Evolutionary conservation across 495 filamentous ascomycete species (phyloP).

Genomic region (Aspergillus homomorphus): DNA sequence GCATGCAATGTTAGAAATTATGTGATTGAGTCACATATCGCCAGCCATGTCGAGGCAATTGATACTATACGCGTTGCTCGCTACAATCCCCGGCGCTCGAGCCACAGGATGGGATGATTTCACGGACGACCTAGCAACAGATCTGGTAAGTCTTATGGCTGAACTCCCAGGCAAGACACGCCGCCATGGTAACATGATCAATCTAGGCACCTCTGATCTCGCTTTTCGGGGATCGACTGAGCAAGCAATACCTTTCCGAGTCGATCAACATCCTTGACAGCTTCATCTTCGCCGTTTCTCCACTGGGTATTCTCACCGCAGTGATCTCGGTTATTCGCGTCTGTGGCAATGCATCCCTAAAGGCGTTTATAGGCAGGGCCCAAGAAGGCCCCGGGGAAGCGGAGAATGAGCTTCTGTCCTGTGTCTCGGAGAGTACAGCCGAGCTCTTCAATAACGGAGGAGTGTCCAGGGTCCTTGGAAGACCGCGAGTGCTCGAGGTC

Average conservation of each 20-base stretch:
- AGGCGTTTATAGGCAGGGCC: constrained; percentile 51
- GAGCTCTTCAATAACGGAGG: constrained; percentile 46
- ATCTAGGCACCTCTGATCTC: constrained; percentile 46
- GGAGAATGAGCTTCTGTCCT: constrained; percentile 41
- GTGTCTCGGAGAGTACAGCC: constrained; percentile 39
- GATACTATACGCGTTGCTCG: constrained; percentile 15
- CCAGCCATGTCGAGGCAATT: constrained; percentile 15
- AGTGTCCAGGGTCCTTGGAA: constrained; percentile 39
- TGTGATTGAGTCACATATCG: background rate
- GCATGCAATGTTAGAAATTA: background rate
- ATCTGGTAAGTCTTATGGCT: constrained; percentile 31
- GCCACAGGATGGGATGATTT: constrained; percentile 47
- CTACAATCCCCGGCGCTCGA: constrained; percentile 20
- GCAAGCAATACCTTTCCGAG: constrained; percentile 58
- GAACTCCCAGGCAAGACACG: background rate
- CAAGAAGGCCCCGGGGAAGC: constrained; percentile 42
- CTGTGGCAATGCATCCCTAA: constrained; percentile 49
- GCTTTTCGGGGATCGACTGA: constrained; percentile 55
- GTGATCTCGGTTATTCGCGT: constrained; percentile 53
- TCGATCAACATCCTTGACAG: constrained; percentile 47
- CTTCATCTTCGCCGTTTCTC: constrained; percentile 52
- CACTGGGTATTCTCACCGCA: constrained; percentile 54
- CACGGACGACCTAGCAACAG: constrained; percentile 50
- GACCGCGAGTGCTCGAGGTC: constrained; percentile 42
- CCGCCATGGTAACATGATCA: background rate